Evolutionary conservation across 768 basidiomycete species (phyloP).

Genomic region (Boletus bicolor): DNA sequence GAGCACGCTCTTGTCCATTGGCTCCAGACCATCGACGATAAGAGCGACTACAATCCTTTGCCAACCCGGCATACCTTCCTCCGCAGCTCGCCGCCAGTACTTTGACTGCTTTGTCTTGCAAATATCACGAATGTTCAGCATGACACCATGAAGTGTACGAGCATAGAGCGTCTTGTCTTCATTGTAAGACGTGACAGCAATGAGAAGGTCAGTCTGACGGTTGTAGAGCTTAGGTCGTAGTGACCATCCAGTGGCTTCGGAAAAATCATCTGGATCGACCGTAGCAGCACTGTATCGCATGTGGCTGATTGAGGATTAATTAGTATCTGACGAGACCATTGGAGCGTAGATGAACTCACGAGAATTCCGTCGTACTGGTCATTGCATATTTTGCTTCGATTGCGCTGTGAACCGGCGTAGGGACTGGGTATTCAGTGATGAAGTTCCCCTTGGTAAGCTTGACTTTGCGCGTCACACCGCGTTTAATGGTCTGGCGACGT

Average conservation of each 20-base stretch:
- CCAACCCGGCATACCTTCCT: conserved; percentile 85
- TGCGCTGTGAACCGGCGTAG: conserved; percentile 77
- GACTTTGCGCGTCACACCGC: conserved; percentile 91
- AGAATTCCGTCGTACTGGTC: conserved; percentile 83
- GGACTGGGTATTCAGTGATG: conserved; percentile 86
- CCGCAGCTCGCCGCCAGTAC: conserved; percentile 81
- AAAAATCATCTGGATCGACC: conserved; percentile 87
- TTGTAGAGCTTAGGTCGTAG: conserved; percentile 82
- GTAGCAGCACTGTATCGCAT: conserved; percentile 95
- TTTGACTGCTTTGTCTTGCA: conserved; percentile 95
- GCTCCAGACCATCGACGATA: conserved; percentile 88
- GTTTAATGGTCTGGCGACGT: conserved; percentile 87
- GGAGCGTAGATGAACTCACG: conserved; percentile 49
- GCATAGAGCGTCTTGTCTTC: conserved; percentile 92
- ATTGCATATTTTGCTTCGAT: conserved; percentile 76
- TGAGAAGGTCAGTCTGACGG: conserved; percentile 88
- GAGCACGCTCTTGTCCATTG: conserved; percentile 94
- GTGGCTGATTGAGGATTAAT: conserved; percentile 42
- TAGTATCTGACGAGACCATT: neutral
- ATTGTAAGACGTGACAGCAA: conserved; percentile 92
- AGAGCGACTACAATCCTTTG: conserved; percentile 88
- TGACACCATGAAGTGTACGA: conserved; percentile 90
- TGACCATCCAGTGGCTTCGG: conserved; percentile 75
- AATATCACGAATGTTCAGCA: conserved; percentile 97
- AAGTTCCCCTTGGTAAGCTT: conserved; percentile 92